Conservation (phyloP, 495 filamentous ascomycete species). For the Echria macrotheca region DNA sequence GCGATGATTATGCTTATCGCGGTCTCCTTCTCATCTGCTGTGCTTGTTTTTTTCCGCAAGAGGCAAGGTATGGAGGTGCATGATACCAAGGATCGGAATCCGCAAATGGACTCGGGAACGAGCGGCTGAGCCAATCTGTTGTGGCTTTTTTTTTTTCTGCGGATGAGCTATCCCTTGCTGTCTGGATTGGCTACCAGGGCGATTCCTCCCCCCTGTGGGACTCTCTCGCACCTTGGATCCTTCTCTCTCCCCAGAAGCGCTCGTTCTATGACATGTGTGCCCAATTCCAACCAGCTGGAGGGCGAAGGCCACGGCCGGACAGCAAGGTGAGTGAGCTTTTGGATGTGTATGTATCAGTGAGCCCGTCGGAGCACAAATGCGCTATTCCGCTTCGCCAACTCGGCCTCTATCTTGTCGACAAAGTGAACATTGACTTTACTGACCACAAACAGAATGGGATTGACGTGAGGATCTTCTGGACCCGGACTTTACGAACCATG, state of each 20-base stretch:
- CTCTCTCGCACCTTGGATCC: conserved; percentile 2
- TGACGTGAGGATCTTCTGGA: no score
- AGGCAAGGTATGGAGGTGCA: conserved; percentile 16
- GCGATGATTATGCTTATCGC: conserved; percentile 15
- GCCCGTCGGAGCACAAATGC: conserved; percentile 26
- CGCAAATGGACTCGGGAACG: conserved; percentile 16
- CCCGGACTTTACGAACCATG: no score
- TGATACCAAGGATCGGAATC: conserved; percentile 23
- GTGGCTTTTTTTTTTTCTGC: conserved; percentile 12
- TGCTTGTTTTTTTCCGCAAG: conserved; percentile 20
- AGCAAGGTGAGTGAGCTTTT: conserved; percentile 44
- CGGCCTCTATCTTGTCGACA: conserved; percentile 6
- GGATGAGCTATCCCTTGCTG: conserved; percentile 25
- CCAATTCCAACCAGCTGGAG: conserved; percentile 25
- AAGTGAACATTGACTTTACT: conserved; percentile 18
- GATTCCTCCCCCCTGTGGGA: conserved; percentile 2
- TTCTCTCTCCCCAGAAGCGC: not conserved
- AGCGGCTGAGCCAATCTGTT: conserved; percentile 10
- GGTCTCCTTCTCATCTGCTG: conserved; percentile 24
- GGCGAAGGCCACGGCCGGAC: conserved; percentile 33
- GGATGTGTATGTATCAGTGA: conserved; percentile 43
- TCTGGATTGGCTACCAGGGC: conserved; percentile 23
- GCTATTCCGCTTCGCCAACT: conserved; percentile 21
- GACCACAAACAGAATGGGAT: conserved; percentile 22
- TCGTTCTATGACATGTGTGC: no score